phyloP scores from a whole-genome alignment of 176 grass and related monocot species.

The Typha latifolia region DNA sequence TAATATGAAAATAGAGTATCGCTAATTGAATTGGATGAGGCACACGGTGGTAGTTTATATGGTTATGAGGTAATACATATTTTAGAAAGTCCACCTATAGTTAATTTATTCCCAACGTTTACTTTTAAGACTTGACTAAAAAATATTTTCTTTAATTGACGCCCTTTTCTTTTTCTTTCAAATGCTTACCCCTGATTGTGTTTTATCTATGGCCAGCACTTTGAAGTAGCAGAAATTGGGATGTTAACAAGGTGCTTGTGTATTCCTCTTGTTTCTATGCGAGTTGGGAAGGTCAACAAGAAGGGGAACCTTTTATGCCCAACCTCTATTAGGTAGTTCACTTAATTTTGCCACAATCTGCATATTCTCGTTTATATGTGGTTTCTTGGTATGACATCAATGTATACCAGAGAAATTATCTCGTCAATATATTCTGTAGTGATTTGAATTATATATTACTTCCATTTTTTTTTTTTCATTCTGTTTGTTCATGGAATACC shows the following conservation, averaged over 20 bases:
- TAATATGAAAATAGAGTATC: no score
- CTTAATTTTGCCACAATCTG: not conserved
- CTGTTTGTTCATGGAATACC: not conserved
- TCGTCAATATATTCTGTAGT: not conserved
- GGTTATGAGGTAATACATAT: no score
- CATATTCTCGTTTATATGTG: not conserved
- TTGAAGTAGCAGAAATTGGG: slow-evolving; percentile 66
- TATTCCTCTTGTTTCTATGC: slow-evolving; percentile 74
- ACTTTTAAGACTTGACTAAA: no score
- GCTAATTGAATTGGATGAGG: not conserved
- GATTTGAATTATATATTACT: not conserved
- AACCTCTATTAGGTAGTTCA: slow-evolving; percentile 45
- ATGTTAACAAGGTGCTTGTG: slow-evolving; percentile 80
- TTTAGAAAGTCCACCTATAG: no score
- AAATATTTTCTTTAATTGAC: no score
- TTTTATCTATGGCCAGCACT: slow-evolving; percentile 32
- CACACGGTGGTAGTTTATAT: no score
- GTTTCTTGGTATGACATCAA: not conserved
- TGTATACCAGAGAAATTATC: no score
- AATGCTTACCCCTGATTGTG: not conserved
- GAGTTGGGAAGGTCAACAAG: slow-evolving; percentile 64
- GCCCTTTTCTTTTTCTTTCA: not conserved
- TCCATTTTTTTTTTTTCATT: not conserved
- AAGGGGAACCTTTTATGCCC: slow-evolving; percentile 58
- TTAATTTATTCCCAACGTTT: no score